phyloP scores from a whole-genome alignment of 306 rosid genomes.

The Calophaca sinica region DNA sequence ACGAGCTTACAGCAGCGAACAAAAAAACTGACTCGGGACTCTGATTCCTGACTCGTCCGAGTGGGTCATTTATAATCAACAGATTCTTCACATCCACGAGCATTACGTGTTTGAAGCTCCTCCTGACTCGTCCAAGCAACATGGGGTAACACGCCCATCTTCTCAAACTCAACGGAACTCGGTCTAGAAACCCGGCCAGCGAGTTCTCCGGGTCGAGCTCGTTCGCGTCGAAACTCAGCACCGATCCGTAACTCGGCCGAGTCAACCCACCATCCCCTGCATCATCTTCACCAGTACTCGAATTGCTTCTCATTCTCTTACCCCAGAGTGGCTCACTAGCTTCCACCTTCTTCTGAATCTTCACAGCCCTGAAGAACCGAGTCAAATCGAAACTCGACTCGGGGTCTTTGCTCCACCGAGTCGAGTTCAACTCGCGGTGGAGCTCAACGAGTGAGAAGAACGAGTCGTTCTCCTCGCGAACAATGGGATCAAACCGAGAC shows the following conservation, averaged over 20 bases:
- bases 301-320: constrained; percentile 45
- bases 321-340: constrained; percentile 72
- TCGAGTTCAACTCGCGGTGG: constrained; percentile 45
- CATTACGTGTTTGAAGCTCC: constrained; percentile 69
- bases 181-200: constrained; percentile 67
- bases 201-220: constrained; percentile 83
- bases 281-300: constrained; percentile 28
- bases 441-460: constrained; percentile 46
- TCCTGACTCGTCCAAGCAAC: constrained; percentile 74
- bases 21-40: constrained; percentile 60
- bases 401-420: constrained; percentile 37
- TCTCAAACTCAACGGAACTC: constrained; percentile 58
- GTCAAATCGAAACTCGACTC: constrained; percentile 51
- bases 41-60: constrained; percentile 56
- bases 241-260: constrained; percentile 68
- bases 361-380: constrained; percentile 46
- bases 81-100: constrained; percentile 59
- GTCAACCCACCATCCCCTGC: constrained; percentile 8
- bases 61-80: constrained; percentile 60
- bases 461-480: constrained; percentile 28
- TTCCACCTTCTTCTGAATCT: constrained; percentile 42
- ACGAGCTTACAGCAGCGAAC: background rate
- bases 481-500: constrained; percentile 44
- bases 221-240: constrained; percentile 67
- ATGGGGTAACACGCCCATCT: constrained; percentile 84